These are phyloP conservation scores for Ceratocystis eucalypticola DNA, from an alignment of 2,329 filamentous ascomycete species.

Conservation along the genomic window DNA sequence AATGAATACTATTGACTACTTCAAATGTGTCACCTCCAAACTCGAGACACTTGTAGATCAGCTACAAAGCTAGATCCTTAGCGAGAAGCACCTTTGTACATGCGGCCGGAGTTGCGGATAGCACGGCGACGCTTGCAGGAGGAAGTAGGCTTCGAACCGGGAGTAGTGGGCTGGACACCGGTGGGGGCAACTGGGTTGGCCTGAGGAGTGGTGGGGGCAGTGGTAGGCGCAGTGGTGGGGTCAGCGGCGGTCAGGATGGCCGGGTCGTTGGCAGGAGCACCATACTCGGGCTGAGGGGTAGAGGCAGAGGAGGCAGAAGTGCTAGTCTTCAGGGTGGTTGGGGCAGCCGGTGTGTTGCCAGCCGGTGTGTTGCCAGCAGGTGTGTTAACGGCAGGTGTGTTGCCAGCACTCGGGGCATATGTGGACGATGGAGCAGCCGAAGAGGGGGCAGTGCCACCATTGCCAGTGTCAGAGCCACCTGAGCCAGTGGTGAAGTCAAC, in stretches of 20 bases:
- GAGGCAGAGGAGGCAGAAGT: neutral
- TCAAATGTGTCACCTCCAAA: neutral
- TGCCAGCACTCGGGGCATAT: neutral
- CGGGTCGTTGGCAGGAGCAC: neutral
- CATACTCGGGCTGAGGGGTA: neutral
- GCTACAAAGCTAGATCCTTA: neutral
- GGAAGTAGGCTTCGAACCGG: neutral
- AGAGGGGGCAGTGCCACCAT: neutral
- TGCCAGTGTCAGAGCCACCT: conserved; percentile 5
- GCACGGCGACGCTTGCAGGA: conserved; percentile 15
- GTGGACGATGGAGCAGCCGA: neutral
- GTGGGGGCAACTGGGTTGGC: neutral
- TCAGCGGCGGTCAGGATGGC: neutral
- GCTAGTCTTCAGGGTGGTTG: neutral
- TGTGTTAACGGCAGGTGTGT: neutral
- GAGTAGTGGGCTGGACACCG: neutral
- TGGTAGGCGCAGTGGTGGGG: neutral
- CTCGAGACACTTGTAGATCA: neutral
- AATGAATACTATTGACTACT: neutral
- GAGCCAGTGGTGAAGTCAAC: conserved; percentile 25
- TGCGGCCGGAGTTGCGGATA: conserved; percentile 12
- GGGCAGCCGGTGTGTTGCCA: neutral
- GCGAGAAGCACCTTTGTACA: conserved; percentile 12
- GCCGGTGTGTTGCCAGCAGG: neutral
- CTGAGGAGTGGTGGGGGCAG: neutral